Conservation (phyloP, 1,284 basidiomycete genomes). For the Leucoagaricus sp. region DNA sequence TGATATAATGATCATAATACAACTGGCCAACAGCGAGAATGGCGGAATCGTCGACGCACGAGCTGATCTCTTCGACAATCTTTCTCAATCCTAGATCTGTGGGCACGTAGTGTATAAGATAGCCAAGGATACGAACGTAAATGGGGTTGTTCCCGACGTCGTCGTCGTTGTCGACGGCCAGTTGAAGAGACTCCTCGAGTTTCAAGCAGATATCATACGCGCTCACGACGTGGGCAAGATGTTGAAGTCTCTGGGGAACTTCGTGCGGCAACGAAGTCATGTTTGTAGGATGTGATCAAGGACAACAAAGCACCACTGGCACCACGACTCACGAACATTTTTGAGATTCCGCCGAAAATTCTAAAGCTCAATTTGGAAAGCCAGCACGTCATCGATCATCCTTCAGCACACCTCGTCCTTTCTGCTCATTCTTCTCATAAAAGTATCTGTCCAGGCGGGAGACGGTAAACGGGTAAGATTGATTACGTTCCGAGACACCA, state of each 20-base stretch:
- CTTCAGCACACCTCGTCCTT: too few relatives aligned
- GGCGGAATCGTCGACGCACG: slow-evolving; percentile 11
- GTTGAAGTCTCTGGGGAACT: slow-evolving; percentile 14
- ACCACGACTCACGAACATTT: too few relatives aligned
- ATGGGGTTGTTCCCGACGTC: slow-evolving; percentile 17
- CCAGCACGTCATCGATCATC: too few relatives aligned
- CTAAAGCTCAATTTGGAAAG: too few relatives aligned
- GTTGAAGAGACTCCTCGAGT: slow-evolving; percentile 19
- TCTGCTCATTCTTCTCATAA: too few relatives aligned
- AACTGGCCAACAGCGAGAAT: slow-evolving; percentile 21
- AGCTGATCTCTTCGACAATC: slow-evolving; percentile 20
- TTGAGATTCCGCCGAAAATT: too few relatives aligned
- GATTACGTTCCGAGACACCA: too few relatives aligned
- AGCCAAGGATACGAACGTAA: slow-evolving; percentile 25
- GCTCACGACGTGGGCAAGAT: slow-evolving; percentile 14
- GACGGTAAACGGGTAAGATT: too few relatives aligned
- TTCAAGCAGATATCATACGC: slow-evolving; percentile 20
- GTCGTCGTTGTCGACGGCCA: slow-evolving; percentile 8
- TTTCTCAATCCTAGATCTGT: slow-evolving; percentile 16
- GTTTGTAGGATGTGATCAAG: not conserved
- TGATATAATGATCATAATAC: slow-evolving; percentile 26
- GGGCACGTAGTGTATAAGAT: slow-evolving; percentile 22
- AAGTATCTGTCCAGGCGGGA: too few relatives aligned
- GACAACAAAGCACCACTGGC: too few relatives aligned
- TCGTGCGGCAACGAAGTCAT: slow-evolving; percentile 15